Evolutionary conservation across 441 rosid species (phyloP), one percentile per base, ranked within the genome.

Genomic region (Corymbia calophylla): DNA sequence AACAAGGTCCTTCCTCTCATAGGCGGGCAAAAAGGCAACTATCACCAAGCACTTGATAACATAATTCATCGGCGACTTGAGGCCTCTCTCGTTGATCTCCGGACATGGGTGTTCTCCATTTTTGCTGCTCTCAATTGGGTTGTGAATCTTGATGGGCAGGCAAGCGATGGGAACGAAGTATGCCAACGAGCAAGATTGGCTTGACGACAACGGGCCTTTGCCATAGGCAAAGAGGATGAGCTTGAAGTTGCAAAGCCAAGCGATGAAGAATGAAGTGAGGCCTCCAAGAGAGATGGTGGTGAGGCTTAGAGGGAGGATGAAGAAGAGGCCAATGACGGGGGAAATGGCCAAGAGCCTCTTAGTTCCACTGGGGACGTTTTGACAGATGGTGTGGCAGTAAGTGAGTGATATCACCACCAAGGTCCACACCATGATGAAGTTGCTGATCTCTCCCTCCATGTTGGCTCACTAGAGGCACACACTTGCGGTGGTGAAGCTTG

Each of bases 171-270:
- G 51, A 31, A 89, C 31, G 77, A 86, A 89, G 21, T 32, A 49
- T 32, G 85, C 44, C 86, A 89, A 58, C 7, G 86, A 10, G 55
- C 55, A 47, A 9, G 51, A 53, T 39, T 62, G 90, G 58, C 86
- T 73, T 32, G 86, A 86, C 8, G 64, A 85, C 48, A 89, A 73
- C 9, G 90, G 90, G 53, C 90, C 90, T 47, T 89, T 86, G 12
- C 88, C 90, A 47, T 66, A 89, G 53, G 90, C 90, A 44, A 89
- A 56, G 35, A 89, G 88, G 51, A 89, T 55, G 88, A 89, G 90
- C 85, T 86, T 89, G 90, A 89, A 86, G 88, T 89, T 89, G 64
- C 86, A 88, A 18, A 89, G 88, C 90, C 90, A 89, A 47, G 90
- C 62, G 18, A 89, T 87, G 86, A 89, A 86, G 68, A 89, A 89